Conservation (phyloP, 2,329 filamentous ascomycete genomes). For the Penicillium sp. region DNA sequence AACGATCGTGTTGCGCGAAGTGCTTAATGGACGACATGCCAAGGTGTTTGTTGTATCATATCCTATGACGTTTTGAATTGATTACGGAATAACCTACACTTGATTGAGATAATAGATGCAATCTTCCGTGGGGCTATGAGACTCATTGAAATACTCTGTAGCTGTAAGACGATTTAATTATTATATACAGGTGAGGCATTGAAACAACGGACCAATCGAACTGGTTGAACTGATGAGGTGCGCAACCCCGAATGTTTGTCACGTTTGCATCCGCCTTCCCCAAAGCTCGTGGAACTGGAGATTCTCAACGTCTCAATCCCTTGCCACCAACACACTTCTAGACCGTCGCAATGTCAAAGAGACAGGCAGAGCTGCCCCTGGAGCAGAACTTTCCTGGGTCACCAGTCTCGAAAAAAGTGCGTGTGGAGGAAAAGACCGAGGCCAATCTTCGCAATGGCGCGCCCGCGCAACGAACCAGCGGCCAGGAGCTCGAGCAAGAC, state of each 20-base stretch:
- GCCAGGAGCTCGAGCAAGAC: slow-evolving; percentile 35
- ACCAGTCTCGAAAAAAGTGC: slow-evolving; percentile 46
- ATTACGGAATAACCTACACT: slow-evolving; percentile 28
- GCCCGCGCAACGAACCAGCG: slow-evolving; percentile 26
- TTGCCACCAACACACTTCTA: slow-evolving; percentile 5
- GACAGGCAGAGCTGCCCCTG: slow-evolving; percentile 45
- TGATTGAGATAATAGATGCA: slow-evolving; percentile 14
- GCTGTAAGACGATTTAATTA: background rate
- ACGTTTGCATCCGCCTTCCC: background rate
- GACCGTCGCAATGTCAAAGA: slow-evolving; percentile 44
- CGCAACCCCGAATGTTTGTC: background rate
- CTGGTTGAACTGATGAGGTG: background rate
- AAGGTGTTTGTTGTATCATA: slow-evolving; percentile 29
- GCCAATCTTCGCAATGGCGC: slow-evolving; percentile 25
- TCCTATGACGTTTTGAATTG: slow-evolving; percentile 29
- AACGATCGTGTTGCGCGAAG: slow-evolving; percentile 63
- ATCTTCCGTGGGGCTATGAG: background rate
- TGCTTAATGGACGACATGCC: slow-evolving; percentile 41
- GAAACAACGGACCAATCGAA: background rate
- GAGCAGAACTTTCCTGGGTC: slow-evolving; percentile 39
- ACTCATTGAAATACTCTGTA: background rate
- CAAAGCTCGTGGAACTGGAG: slow-evolving; percentile 17
- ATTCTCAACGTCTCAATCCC: slow-evolving; percentile 17
- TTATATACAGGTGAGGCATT: background rate
- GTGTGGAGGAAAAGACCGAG: slow-evolving; percentile 38